These are phyloP conservation scores for Plectosphaerella sp. DNA, from an alignment of 2,329 filamentous ascomycete species.

Conservation along the genomic window DNA sequence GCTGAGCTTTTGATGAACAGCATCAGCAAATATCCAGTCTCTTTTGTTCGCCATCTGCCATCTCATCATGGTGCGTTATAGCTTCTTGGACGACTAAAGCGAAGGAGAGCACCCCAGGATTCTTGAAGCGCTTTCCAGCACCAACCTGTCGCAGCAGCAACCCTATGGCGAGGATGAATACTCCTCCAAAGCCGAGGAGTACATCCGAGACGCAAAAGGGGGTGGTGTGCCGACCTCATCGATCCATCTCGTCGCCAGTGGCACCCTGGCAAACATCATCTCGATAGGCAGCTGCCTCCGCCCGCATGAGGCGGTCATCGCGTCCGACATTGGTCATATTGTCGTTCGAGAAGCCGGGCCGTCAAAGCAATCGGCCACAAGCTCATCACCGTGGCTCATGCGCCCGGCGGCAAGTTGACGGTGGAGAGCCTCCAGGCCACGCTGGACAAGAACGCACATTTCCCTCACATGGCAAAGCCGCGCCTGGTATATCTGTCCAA, in stretches of 20 bases:
- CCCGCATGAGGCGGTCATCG: constrained; percentile 47
- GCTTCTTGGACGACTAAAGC: constrained; percentile 47
- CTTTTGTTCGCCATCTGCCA: no score
- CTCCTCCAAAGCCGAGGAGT: constrained; percentile 31
- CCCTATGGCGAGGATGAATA: constrained; percentile 44
- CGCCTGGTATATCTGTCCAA: constrained; percentile 48
- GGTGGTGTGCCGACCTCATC: no score
- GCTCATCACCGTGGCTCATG: constrained; percentile 39
- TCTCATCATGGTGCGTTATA: constrained; percentile 23
- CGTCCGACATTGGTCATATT: constrained; percentile 43
- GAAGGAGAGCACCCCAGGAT: constrained; percentile 46
- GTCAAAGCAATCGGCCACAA: constrained; percentile 48
- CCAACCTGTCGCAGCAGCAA: constrained; percentile 38
- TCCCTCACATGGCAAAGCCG: constrained; percentile 46
- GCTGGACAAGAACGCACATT: constrained; percentile 43
- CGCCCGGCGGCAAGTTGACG: constrained; percentile 42
- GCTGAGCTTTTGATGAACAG: no score
- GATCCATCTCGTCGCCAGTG: constrained; percentile 47
- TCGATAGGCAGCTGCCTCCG: constrained; percentile 46
- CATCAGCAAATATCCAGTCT: no score
- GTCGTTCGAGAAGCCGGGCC: constrained; percentile 45
- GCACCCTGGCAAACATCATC: constrained; percentile 47
- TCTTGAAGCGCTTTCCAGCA: constrained; percentile 37
- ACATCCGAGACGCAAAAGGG: constrained; percentile 38
- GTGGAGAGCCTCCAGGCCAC: constrained; percentile 34